Evolutionary conservation across 768 basidiomycete species (phyloP), one percentile per base, ranked within the genome.

Genomic region (Tulasnella sp.): DNA sequence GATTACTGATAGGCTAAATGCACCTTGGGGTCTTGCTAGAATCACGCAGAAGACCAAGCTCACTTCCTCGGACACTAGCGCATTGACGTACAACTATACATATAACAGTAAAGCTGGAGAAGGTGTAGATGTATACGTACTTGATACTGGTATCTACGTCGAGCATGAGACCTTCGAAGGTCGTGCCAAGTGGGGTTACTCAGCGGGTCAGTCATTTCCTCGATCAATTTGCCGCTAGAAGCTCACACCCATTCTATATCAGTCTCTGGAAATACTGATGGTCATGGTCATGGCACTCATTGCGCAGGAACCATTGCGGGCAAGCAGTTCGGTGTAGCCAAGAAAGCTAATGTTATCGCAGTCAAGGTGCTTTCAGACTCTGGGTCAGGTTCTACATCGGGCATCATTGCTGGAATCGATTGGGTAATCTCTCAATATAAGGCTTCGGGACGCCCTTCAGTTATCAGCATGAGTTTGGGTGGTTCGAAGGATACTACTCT

Each of bases 221-320:
- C 33, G 31, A 41, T 25, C n/a, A 1, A 27, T 44, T 25, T 37
- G 2, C 37, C 37, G 42, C 37, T 24, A 15, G 48, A 95, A 93
- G 29, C n/a, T 45, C 37, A 20, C 16, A 29, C 13, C 28, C 34
- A 13, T 31, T 10, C 40, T 24, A 10, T 39, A 20, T 3, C 27
- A 28, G 15, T 33, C 32, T 33, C 35, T 42, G 37, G 58, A 62
- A 49, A 59, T 32, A 59, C 60, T 33, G 70, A 72, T 56, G 67
- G 65, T 15, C 59, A 68, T 55, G 70, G 70, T 15, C 70, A 72
- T 52, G 71, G 70, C 19, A 70, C 71, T 31, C 69, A 70, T 53
- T 58, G 58, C 50, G 91, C 91, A 37, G 91, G 91, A 46, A 99
- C 91, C 25, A 92, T 98, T 58, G 93, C 81, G n/a, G 90, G 87